Evolutionary conservation across 2,329 filamentous ascomycete species (phyloP).

Genomic region (Botrytis deweyae): DNA sequence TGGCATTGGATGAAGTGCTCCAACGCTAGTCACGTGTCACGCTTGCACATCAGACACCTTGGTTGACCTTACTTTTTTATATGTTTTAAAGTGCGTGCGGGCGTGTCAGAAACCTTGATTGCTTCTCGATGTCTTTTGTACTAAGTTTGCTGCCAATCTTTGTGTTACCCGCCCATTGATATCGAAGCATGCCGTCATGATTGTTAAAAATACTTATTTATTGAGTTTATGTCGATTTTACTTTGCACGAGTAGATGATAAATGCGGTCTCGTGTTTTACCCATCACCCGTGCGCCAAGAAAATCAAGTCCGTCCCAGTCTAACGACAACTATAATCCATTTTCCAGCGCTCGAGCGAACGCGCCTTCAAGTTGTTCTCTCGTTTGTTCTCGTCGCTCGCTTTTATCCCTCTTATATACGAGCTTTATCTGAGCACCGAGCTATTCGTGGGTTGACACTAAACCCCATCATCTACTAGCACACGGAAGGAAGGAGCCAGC

Average conservation of each 20-base stretch:
- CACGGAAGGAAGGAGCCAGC: neutral
- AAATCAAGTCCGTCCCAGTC: neutral
- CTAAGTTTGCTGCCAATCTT: neutral
- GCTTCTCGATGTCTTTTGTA: neutral
- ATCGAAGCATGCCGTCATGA: neutral
- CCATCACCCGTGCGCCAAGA: neutral
- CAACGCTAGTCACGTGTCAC: neutral
- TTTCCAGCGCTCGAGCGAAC: neutral
- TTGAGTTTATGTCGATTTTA: neutral
- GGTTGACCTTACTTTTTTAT: neutral
- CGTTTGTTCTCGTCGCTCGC: neutral
- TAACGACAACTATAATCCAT: neutral
- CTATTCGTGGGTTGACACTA: neutral
- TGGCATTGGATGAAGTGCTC: neutral
- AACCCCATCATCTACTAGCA: neutral
- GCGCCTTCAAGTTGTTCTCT: neutral
- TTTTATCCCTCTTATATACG: neutral
- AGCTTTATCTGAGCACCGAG: neutral
- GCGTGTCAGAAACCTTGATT: neutral
- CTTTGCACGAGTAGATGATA: neutral
- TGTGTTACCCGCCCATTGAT: neutral
- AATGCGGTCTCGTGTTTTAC: neutral
- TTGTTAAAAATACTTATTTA: neutral
- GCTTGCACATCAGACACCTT: neutral
- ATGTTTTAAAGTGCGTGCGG: neutral